Conservation (phyloP, 2,329 filamentous ascomycete genomes). For the Curvularia spicifera region DNA sequence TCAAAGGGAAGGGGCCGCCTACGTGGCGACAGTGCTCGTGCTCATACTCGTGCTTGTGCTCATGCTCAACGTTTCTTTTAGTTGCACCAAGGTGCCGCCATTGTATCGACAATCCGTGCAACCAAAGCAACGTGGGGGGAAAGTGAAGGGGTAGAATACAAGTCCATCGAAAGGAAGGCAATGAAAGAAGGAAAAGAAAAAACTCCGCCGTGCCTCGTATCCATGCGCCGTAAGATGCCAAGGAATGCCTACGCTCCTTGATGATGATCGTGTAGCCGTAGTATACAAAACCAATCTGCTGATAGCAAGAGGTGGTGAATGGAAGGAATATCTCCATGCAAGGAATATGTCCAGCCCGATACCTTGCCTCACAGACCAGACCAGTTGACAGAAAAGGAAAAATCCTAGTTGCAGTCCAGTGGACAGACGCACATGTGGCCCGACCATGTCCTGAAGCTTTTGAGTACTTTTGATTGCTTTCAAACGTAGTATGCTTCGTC, state of each 20-base stretch:
- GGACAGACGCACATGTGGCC: conserved; percentile 31
- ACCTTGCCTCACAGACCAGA: conserved; percentile 24
- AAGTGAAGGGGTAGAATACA: conserved; percentile 22
- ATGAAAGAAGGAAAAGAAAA: conserved; percentile 18
- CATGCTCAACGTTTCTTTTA: conserved; percentile 26
- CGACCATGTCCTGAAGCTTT: conserved; percentile 29
- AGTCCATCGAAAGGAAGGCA: conserved; percentile 14
- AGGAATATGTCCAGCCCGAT: background rate
- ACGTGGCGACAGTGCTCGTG: conserved; percentile 13
- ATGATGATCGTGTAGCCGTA: conserved; percentile 44
- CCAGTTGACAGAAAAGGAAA: conserved; percentile 32
- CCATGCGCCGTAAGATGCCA: conserved; percentile 42
- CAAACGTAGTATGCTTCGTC: conserved; percentile 54
- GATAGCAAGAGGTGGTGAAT: conserved; percentile 13
- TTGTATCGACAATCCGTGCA: conserved; percentile 25
- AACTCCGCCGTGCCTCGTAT: conserved; percentile 19
- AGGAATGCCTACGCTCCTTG: conserved; percentile 40
- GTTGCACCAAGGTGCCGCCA: conserved; percentile 22
- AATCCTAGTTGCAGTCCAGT: conserved; percentile 23
- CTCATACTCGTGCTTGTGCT: conserved; percentile 10
- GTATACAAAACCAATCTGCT: conserved; percentile 45
- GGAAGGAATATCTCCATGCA: background rate
- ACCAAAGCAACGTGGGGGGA: conserved; percentile 19
- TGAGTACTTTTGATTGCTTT: conserved; percentile 24
- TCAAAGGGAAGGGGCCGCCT: conserved; percentile 5